Conservation (phyloP, 2,329 filamentous ascomycete species). For the Nigrospora sphaerica region DNA sequence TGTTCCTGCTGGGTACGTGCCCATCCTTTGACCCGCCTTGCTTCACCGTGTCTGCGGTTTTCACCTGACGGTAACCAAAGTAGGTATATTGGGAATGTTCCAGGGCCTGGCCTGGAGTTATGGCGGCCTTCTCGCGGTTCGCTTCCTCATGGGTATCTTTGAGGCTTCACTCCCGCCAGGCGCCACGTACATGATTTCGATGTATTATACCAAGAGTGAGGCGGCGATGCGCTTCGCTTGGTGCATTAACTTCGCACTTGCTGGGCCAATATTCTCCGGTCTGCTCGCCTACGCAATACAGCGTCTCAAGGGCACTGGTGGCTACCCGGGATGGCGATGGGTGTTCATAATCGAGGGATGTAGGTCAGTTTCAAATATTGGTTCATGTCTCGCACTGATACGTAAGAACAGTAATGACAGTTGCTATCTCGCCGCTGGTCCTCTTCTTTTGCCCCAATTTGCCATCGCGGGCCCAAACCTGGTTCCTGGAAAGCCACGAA, state of each 20-base stretch:
- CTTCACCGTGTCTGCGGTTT: not conserved
- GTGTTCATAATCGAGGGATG: conserved; percentile 34
- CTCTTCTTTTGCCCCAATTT: conserved; percentile 17
- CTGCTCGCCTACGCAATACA: conserved; percentile 33
- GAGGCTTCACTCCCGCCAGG: conserved; percentile 38
- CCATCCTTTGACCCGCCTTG: not conserved
- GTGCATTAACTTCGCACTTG: conserved; percentile 28
- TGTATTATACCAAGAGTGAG: conserved; percentile 18
- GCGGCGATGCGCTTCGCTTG: conserved; percentile 18
- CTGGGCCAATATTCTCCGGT: conserved; percentile 29
- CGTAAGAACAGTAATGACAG: conserved; percentile 9
- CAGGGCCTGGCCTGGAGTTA: conserved; percentile 32
- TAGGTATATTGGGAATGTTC: conserved; percentile 32
- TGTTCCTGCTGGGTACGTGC: conserved; percentile 30
- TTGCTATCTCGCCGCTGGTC: conserved; percentile 10
- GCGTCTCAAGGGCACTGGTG: conserved; percentile 29
- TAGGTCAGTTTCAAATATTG: not conserved
- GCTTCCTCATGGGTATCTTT: conserved; percentile 70
- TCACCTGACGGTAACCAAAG: not conserved
- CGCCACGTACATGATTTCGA: conserved; percentile 20
- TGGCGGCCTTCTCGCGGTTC: conserved; percentile 22
- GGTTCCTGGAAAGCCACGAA: conserved; percentile 17
- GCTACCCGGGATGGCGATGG: conserved; percentile 35
- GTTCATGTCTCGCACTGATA: not conserved
- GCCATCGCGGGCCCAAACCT: conserved; percentile 16